Evolutionary conservation across 305 asterid genomes (phyloP), one percentile per base, ranked within the genome.

Genomic region (Caryopteris hybrid): DNA sequence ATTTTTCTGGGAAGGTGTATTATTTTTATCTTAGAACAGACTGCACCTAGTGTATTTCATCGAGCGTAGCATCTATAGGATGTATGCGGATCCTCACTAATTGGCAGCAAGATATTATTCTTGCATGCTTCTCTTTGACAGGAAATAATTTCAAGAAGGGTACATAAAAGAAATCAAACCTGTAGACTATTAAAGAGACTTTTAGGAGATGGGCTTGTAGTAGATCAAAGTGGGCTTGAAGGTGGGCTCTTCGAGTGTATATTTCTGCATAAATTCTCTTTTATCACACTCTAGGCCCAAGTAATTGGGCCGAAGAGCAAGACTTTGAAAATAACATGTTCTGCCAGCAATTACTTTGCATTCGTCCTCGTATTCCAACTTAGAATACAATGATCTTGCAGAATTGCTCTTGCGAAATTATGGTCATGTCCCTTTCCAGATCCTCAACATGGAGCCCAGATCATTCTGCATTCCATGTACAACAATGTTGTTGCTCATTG

Each of bases 301-400:
- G 31, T 25, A 1, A 1, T 2, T n/a, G n/a, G n/a, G n/a, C n/a
- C n/a, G n/a, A n/a, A n/a, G n/a, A n/a, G n/a, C n/a, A n/a, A n/a
- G n/a, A n/a, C n/a, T n/a, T n/a, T n/a, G n/a, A n/a, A n/a, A n/a
- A n/a, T n/a, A n/a, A n/a, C n/a, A n/a, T n/a, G n/a, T n/a, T n/a
- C n/a, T n/a, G n/a, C n/a, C n/a, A n/a, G n/a, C n/a, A n/a, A n/a
- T n/a, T n/a, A n/a, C n/a, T n/a, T n/a, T n/a, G n/a, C n/a, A n/a
- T n/a, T n/a, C n/a, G n/a, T n/a, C n/a, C n/a, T n/a, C n/a, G n/a
- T n/a, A n/a, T n/a, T n/a, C n/a, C n/a, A n/a, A n/a, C n/a, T n/a
- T n/a, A n/a, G n/a, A n/a, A n/a, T n/a, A n/a, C n/a, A 0, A 80
- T 78, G 84, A 80, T 83, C 68, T 55, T 85, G 70, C 86, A 83